phyloP scores from a whole-genome alignment of 2,329 filamentous ascomycete species.

The Ilyonectria mors-panacis region DNA sequence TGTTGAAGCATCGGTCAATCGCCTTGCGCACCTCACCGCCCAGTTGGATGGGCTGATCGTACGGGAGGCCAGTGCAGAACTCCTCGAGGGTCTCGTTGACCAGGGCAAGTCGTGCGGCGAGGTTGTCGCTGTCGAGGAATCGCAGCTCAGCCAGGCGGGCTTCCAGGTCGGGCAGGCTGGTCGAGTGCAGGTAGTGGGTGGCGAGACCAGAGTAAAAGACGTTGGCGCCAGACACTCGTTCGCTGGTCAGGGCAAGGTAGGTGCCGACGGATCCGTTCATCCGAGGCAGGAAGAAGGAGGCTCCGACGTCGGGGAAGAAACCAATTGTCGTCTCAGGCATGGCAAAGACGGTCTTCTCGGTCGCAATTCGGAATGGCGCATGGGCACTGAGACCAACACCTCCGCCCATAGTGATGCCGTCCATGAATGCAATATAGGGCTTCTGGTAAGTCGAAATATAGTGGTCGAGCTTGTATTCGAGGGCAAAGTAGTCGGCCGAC shows the following conservation, averaged over 20 bases:
- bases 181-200: slow-evolving; percentile 96
- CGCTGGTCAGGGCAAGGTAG: slow-evolving; percentile 93
- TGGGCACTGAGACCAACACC: slow-evolving; percentile 95
- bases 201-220: slow-evolving; percentile 93
- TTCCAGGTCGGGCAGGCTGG: slow-evolving; percentile 85
- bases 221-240: slow-evolving; percentile 85
- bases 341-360: slow-evolving; percentile 94
- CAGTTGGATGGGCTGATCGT: slow-evolving; percentile 77
- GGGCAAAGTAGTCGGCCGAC: slow-evolving; percentile 88
- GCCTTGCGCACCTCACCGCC: slow-evolving; percentile 80
- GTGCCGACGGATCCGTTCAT: slow-evolving; percentile 90
- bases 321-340: slow-evolving; percentile 99
- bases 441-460: slow-evolving; percentile 94
- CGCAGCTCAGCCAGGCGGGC: slow-evolving; percentile 88
- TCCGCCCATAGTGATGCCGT: slow-evolving; percentile 98
- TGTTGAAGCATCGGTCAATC: slow-evolving; percentile 87
- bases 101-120: slow-evolving; percentile 75
- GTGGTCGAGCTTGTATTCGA: slow-evolving; percentile 97
- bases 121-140: slow-evolving; percentile 82
- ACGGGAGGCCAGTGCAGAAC: slow-evolving; percentile 87
- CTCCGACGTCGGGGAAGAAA: slow-evolving; percentile 98
- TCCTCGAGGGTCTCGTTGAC: slow-evolving; percentile 94
- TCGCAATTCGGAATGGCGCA: slow-evolving; percentile 96
- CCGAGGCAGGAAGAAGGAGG: slow-evolving; percentile 93
- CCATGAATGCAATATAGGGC: slow-evolving; percentile 96